Base-by-base conservation (phyloP, 2,329 filamentous ascomycete species). In the Geosmithia flava region DNA sequence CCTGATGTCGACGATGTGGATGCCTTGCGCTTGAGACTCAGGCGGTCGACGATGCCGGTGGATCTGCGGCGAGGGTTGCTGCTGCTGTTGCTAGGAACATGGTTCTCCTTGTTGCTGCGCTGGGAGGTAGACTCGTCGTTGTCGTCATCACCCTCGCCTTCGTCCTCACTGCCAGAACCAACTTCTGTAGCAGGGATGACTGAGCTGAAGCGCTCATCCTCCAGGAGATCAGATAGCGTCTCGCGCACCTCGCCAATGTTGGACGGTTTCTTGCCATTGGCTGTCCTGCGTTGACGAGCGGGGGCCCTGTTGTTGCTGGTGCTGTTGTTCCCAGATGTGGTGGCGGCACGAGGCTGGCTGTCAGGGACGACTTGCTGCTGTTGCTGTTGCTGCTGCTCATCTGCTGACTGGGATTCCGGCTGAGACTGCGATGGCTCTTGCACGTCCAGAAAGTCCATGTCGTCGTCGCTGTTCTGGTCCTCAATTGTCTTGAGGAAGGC, bases 401-500 rank as follows among this genome's bases (percentile, higher is more conserved):
- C 56, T 16, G 27, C 27, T 6, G 27, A 20, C 20, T 57, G 47
- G 13, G 47, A 54, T 16, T 55, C 42, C 8, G 49, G 57, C 49
- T 64, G 65, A 46, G 66, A 71, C 30, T 68, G 62, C 10, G 53
- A 53, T 23, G 52, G 52, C 27, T 58, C 57, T 10, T 62, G 59
- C 0, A 58, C 52, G 43, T 82, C 77, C 8, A 88, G 66, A 56
- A 95, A 84, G 54, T 90, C 85, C 63, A 85, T 77, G 48, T 88
- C 84, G 48, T 93, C 83, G 44, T 87, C 85, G 56, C 74, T 73
- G 50, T 83, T 85, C 46, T 78, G 78, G 59, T 96, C 90, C 57
- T 95, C 89, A 47, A 98, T 86, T 7, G 88, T 88, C 53, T 81
- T 82, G 55, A 98, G 75, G 68, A 98, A 98, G 0, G 93, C 93